Evolutionary conservation across 208 protist genomes (phyloP).

Genomic region (Trypanosoma avium): DNA sequence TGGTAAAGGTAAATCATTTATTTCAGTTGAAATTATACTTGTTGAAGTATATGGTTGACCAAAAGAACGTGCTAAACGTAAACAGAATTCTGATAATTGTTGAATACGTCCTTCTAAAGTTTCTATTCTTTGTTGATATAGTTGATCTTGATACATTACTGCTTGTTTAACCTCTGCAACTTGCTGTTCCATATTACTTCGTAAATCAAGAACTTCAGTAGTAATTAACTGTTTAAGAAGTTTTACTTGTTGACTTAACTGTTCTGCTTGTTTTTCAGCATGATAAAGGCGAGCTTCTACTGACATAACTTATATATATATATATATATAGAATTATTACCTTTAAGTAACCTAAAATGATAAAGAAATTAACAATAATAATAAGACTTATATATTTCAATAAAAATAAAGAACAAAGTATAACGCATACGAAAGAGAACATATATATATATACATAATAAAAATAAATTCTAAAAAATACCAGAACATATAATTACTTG

Average conservation of each 20-base stretch:
- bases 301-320: conserved; percentile 17
- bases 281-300: conserved; percentile 36
- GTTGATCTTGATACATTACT: conserved; percentile 39
- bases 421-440: conserved; percentile 6
- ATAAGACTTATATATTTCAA: conserved; percentile 1
- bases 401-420: conserved; percentile 23
- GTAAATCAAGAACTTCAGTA: conserved; percentile 30
- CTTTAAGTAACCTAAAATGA: background rate
- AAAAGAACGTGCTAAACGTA: conserved; percentile 26
- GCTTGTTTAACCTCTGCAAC: conserved; percentile 45
- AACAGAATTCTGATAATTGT: conserved; percentile 35
- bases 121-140: conserved; percentile 36
- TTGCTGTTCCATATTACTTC: conserved; percentile 32
- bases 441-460: background rate
- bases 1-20: background rate
- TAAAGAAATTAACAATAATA: background rate
- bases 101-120: conserved; percentile 32
- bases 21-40: background rate
- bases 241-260: conserved; percentile 30
- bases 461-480: too few species aligned
- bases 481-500: too few species aligned
- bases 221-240: conserved; percentile 40
- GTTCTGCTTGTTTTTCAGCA: conserved; percentile 29
- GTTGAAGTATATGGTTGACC: background rate
- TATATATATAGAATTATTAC: conserved; percentile 5